phyloP scores from a whole-genome alignment of 352 stramenopile genomes.

The Phytopythium mirpurense region DNA sequence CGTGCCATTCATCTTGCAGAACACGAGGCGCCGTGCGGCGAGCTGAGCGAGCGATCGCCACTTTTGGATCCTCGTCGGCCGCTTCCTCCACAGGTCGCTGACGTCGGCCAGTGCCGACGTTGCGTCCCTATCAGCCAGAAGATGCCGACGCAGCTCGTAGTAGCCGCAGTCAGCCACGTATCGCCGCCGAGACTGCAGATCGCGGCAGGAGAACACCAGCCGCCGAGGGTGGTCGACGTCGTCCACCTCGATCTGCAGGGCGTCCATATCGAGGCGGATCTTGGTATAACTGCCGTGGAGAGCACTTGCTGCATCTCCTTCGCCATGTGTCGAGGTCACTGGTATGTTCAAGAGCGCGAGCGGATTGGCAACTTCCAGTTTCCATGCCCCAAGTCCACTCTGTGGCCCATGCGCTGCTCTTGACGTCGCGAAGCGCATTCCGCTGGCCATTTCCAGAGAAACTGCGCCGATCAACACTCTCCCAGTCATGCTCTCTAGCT shows the following conservation, averaged over 20 bases:
- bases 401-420: neutral
- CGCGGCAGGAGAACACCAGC: constrained; percentile 47
- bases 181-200: constrained; percentile 35
- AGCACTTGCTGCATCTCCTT: constrained; percentile 5
- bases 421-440: neutral
- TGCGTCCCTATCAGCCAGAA: neutral
- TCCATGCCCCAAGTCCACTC: neutral
- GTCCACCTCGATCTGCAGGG: constrained; percentile 42
- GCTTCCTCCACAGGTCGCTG: constrained; percentile 1
- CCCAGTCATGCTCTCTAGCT: constrained; percentile 26
- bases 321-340: neutral
- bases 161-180: constrained; percentile 47
- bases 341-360: constrained; percentile 2
- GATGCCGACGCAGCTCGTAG: constrained; percentile 16
- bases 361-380: neutral
- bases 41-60: constrained; percentile 22
- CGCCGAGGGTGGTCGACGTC: constrained; percentile 26
- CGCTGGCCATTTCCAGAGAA: neutral
- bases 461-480: neutral
- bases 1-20: constrained; percentile 30
- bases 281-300: constrained; percentile 7
- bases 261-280: constrained; percentile 19
- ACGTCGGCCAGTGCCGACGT: neutral
- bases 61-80: constrained; percentile 10
- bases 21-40: constrained; percentile 19